Evolutionary conservation across 2,329 filamentous ascomycete species (phyloP).

Genomic region (Furcasterigmium furcatum): DNA sequence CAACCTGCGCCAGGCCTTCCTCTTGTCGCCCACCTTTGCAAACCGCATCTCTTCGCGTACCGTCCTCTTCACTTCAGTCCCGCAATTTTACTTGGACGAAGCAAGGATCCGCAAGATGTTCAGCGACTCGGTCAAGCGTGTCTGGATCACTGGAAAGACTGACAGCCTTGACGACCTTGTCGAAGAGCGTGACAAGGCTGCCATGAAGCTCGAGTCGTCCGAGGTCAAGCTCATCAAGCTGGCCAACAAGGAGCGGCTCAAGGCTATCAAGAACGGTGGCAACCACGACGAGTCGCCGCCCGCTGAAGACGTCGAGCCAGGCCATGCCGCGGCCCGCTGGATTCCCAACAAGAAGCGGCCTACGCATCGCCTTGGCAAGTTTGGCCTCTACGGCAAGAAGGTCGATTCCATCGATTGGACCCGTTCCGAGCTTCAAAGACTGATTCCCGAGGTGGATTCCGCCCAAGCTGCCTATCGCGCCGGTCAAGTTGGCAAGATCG

Average conservation of each 20-base stretch:
- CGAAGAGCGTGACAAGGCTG: conserved; percentile 74
- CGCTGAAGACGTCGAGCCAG: conserved; percentile 62
- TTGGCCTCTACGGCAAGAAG: conserved; percentile 67
- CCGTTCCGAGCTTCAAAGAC: conserved; percentile 66
- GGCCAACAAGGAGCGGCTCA: conserved; percentile 69
- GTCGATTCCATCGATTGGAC: conserved; percentile 95
- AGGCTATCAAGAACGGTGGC: conserved; percentile 61
- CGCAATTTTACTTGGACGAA: conserved; percentile 72
- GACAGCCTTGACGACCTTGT: conserved; percentile 78
- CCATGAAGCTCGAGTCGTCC: conserved; percentile 79
- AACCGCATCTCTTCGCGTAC: conserved; percentile 86
- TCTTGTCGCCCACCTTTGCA: conserved; percentile 79
- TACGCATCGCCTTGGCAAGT: conserved; percentile 62
- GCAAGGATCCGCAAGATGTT: conserved; percentile 77
- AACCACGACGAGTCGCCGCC: conserved; percentile 36
- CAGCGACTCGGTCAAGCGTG: conserved; percentile 72
- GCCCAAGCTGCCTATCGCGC: conserved; percentile 64
- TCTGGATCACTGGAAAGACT: conserved; percentile 81
- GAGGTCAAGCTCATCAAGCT: conserved; percentile 82
- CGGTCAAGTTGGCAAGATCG: conserved; percentile 62
- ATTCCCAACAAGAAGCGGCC: conserved; percentile 71
- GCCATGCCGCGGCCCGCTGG: conserved; percentile 66
- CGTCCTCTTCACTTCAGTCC: conserved; percentile 85
- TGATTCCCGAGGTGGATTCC: conserved; percentile 66
- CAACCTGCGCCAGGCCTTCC: conserved; percentile 88